A percentile compares a stretch with the other conserved stretches of the same genome.
Evolutionary conservation across 2,329 filamentous ascomycete genomes (phyloP).

Genomic region (Trichoderma sp.): DNA sequence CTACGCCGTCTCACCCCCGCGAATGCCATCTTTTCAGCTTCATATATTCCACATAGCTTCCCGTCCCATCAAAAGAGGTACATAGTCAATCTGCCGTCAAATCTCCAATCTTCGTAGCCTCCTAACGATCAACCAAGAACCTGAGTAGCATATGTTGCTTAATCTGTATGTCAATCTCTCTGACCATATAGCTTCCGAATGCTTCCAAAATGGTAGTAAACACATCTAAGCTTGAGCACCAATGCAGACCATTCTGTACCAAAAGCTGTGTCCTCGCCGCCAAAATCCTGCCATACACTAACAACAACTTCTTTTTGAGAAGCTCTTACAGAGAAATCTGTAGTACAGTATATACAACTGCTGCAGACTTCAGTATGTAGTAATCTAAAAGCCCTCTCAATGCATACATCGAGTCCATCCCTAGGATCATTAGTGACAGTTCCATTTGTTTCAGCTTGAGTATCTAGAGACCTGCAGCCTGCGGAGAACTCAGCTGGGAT

Average conservation of each 20-base stretch:
- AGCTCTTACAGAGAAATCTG: conserved; percentile 16
- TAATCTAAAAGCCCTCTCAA: neutral
- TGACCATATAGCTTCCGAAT: neutral
- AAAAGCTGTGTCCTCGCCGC: conserved; percentile 11
- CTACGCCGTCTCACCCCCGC: neutral
- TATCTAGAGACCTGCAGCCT: neutral
- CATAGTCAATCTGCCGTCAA: neutral
- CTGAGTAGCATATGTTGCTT: neutral
- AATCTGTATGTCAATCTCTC: neutral
- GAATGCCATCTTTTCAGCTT: neutral
- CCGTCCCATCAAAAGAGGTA: neutral
- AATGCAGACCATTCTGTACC: conserved; percentile 11
- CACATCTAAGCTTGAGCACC: neutral
- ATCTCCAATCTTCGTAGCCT: neutral
- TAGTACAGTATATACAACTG: conserved; percentile 16
- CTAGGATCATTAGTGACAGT: neutral
- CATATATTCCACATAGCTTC: neutral
- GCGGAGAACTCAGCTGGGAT: neutral
- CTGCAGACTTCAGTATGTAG: neutral
- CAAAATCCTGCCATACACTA: conserved; percentile 23
- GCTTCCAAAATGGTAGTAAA: neutral
- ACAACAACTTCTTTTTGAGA: neutral
- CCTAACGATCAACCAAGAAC: neutral
- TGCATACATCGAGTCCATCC: neutral
- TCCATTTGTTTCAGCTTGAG: neutral